Evolutionary conservation across 2,329 filamentous ascomycete species (phyloP).

Genomic region (Hymenoscyphus fructigenus): DNA sequence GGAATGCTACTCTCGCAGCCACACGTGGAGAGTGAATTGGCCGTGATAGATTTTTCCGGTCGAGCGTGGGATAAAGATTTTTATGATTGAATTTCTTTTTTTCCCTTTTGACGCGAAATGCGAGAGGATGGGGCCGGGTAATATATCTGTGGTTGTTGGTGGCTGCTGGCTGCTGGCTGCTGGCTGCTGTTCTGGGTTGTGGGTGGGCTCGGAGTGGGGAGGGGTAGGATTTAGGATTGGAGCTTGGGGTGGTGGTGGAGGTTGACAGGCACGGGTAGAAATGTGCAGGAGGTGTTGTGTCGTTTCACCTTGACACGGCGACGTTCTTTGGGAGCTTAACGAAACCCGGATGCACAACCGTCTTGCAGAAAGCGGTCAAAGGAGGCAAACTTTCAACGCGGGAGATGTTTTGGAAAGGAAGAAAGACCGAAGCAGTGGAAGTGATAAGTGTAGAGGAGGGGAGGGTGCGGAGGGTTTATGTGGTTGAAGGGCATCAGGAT

Average conservation of each 20-base stretch:
- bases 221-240: neutral
- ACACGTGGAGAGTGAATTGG: neutral
- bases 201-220: neutral
- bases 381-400: neutral
- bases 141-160: neutral
- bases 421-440: neutral
- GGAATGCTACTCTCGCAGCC: neutral
- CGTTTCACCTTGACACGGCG: slow-evolving; percentile 2
- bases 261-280: neutral
- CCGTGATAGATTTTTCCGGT: neutral
- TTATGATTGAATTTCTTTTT: neutral
- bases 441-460: neutral
- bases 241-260: neutral
- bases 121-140: slow-evolving; percentile 3
- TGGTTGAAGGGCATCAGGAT: neutral
- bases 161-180: neutral
- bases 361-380: neutral
- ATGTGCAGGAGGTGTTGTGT: neutral
- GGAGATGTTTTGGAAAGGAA: neutral
- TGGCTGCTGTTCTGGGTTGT: neutral
- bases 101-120: neutral
- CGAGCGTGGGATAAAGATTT: neutral
- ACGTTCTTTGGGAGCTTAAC: slow-evolving; percentile 1
- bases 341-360: neutral
- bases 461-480: neutral